phyloP scores from a whole-genome alignment of 2,329 filamentous ascomycete species.

The Fusarium caatingaense region DNA sequence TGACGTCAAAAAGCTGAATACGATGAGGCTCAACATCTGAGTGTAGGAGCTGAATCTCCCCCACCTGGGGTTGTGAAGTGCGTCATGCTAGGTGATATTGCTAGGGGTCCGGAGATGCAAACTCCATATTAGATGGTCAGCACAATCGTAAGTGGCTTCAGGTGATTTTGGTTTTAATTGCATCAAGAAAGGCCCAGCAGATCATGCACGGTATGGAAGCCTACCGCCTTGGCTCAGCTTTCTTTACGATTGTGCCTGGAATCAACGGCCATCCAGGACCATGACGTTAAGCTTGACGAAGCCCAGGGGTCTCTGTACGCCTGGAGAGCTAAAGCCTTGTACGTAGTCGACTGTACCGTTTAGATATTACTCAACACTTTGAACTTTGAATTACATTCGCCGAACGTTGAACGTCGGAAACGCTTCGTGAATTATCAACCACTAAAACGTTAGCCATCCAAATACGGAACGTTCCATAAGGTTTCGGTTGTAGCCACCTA shows the following conservation, averaged over 20 bases:
- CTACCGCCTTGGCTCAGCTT: neutral
- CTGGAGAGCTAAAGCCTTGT: neutral
- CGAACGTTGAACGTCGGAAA: neutral
- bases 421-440: neutral
- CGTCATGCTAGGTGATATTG: neutral
- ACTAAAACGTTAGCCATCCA: neutral
- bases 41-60: neutral
- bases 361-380: neutral
- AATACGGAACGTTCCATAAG: neutral
- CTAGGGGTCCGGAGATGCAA: neutral
- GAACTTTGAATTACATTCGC: neutral
- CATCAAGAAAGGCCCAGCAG: neutral
- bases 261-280: neutral
- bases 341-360: neutral
- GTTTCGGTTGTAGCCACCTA: neutral
- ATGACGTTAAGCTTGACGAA: neutral
- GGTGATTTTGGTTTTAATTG: neutral
- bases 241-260: neutral
- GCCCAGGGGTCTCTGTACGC: neutral
- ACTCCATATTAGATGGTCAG: neutral
- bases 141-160: neutral
- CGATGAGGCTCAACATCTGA: neutral
- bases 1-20: neutral
- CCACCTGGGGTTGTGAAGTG: neutral
- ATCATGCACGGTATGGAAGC: neutral